These are phyloP conservation scores for Tagetes erecta DNA, from an alignment of 129 eudicot genomes.

Conservation along the genomic window DNA sequence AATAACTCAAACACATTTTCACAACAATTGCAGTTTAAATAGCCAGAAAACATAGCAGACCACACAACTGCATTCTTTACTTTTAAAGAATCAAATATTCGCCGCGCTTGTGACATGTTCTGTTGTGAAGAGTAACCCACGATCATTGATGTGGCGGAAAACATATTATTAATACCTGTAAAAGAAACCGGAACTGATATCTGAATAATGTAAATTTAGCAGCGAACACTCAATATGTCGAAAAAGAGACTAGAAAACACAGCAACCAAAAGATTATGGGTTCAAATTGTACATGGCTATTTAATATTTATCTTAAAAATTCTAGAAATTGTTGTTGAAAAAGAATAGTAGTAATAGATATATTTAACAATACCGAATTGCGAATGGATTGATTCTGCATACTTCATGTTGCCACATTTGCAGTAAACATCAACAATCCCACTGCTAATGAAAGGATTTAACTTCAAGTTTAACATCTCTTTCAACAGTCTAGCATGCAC, in stretches of 20 bases:
- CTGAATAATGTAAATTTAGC: too few relatives aligned
- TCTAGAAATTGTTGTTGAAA: too few relatives aligned
- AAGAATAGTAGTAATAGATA: too few relatives aligned
- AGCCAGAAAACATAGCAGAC: constrained; percentile 84
- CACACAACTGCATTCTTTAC: constrained; percentile 68
- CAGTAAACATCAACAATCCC: constrained; percentile 75
- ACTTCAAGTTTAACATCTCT: constrained; percentile 43
- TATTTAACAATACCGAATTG: constrained; percentile 11
- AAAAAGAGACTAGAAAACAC: too few relatives aligned
- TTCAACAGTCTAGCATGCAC: constrained; percentile 65
- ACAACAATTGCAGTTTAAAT: constrained; percentile 50
- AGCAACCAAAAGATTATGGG: too few relatives aligned
- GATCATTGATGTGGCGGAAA: constrained; percentile 68
- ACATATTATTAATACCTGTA: constrained; percentile 36
- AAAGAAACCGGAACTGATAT: too few relatives aligned
- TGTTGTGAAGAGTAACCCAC: constrained; percentile 75
- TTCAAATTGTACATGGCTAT: too few relatives aligned
- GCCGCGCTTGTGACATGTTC: constrained; percentile 62
- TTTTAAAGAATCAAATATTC: constrained; percentile 57
- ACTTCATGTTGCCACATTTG: constrained; percentile 73
- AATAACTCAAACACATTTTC: constrained; percentile 65
- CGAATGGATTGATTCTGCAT: constrained; percentile 55
- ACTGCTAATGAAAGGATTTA: constrained; percentile 62
- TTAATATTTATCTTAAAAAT: too few relatives aligned
- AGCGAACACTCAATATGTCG: too few relatives aligned